Evolutionary conservation across 2,329 filamentous ascomycete genomes (phyloP).

Genomic region (Monilinia polystroma): DNA sequence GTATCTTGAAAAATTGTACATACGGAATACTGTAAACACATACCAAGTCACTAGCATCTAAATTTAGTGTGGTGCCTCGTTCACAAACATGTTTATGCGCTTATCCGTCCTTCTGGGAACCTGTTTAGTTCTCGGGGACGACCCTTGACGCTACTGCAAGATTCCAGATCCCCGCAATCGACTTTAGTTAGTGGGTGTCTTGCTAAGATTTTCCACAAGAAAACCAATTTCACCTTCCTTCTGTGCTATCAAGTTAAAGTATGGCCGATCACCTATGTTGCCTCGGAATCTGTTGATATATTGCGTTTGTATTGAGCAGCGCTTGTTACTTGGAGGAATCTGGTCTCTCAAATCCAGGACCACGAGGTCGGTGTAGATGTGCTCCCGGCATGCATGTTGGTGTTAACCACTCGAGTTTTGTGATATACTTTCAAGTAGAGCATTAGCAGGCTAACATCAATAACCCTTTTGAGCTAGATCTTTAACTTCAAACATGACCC

Average conservation of each 20-base stretch:
- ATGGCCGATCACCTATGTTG: neutral
- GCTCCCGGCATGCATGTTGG: neutral
- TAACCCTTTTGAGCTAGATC: neutral
- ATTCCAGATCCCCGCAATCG: slow-evolving; percentile 14
- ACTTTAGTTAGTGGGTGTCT: slow-evolving; percentile 7
- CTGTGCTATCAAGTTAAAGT: neutral
- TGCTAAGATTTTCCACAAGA: neutral
- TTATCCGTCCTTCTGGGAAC: slow-evolving; percentile 8
- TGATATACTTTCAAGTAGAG: slow-evolving; percentile 10
- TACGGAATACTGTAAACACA: neutral
- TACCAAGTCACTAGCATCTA: slow-evolving; percentile 18
- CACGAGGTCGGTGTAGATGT: slow-evolving; percentile 10
- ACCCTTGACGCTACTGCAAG: slow-evolving; percentile 9
- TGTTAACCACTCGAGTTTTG: slow-evolving; percentile 13
- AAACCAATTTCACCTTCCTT: slow-evolving; percentile 6
- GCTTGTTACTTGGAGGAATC: slow-evolving; percentile 3
- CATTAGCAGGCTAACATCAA: slow-evolving; percentile 9
- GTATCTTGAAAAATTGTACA: neutral
- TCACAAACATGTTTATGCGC: slow-evolving; percentile 13
- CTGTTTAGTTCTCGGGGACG: slow-evolving; percentile 9
- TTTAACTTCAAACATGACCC: slow-evolving; percentile 12
- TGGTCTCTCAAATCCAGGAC: slow-evolving; percentile 1
- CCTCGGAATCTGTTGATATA: neutral
- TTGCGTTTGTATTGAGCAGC: neutral
- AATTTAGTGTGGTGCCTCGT: slow-evolving; percentile 7